These are phyloP conservation scores for Tulasnella sp. DNA, from an alignment of 768 basidiomycete species.

Conservation along the genomic window DNA sequence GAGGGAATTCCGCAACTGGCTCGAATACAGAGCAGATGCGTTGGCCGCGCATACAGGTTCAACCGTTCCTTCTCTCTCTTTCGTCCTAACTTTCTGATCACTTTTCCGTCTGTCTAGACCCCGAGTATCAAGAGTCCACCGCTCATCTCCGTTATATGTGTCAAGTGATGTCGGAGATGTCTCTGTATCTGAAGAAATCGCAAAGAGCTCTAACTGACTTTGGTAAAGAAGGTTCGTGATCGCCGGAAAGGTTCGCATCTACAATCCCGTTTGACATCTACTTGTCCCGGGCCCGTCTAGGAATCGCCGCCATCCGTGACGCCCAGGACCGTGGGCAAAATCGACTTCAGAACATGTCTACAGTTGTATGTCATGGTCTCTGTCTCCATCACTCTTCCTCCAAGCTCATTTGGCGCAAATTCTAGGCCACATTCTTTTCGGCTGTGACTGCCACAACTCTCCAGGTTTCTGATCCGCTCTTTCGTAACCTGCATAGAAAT, in stretches of 20 bases:
- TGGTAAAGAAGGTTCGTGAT: background rate
- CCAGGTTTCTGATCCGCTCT: background rate
- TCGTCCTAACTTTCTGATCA: background rate
- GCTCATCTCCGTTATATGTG: background rate
- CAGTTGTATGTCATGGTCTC: constrained; percentile 8
- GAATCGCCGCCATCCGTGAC: background rate
- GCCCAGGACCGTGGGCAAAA: constrained; percentile 15
- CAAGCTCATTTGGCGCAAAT: background rate
- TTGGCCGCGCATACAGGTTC: background rate
- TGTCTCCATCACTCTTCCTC: background rate
- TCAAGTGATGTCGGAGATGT: background rate
- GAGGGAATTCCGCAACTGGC: background rate
- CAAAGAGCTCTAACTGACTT: background rate
- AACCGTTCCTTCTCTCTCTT: background rate
- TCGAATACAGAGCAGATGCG: background rate
- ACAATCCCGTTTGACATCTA: background rate
- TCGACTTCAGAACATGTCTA: constrained; percentile 19
- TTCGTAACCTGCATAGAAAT: background rate
- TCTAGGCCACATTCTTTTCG: constrained; percentile 19
- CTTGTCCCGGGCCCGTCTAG: background rate
- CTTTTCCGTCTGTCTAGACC: background rate
- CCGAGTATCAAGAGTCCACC: background rate
- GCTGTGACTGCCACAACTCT: constrained; percentile 18
- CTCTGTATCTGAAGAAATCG: background rate
- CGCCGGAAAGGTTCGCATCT: background rate